Base-by-base conservation (phyloP, 2,329 filamentous ascomycete genomes). In the Aspergillus sp. region DNA sequence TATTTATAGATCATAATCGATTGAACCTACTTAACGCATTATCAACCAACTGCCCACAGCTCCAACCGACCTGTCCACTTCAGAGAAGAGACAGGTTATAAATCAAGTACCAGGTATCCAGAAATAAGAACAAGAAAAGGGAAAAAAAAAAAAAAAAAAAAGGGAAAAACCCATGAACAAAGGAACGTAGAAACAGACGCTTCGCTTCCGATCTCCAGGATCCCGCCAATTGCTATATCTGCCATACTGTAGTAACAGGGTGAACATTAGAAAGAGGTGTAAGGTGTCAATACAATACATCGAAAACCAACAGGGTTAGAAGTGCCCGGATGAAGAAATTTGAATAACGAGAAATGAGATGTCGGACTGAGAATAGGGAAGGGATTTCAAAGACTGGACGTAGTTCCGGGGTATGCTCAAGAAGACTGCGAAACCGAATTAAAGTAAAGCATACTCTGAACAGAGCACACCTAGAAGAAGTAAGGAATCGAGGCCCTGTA, bases 401-500 rank as follows among this genome's bases (percentile, higher is more conserved):
- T 15, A 6, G 17, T 37, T 37, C 17, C 33, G 17, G 17, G 17
- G n/a, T 37, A 17, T 15, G 7, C 37, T 22, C 10, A 20, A 7
- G 19, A 39, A 20, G 17, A 30, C 25, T 9, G 7, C 10, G 25
- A 30, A 39, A 20, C 19, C 37, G 37, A 39, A 39, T 39, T 20
- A 39, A 19, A 39, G 19, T 22, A 39, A 10, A 39, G 37, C 37
- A 20, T 20, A 19, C 37, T 39, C 35, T 27, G 41, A 17, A n/a
- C n/a, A 27, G 19, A 13, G 5, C 12, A 19, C 13, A 41, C 52
- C 49, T 66, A 72, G 56, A 74, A 71, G 59, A 74, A 73, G 57
- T 74, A 75, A 20, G 72, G 72, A 57, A 75, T 73, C 12, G 70
- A 67, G 37, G 71, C 71, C 43, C 72, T 75, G 48, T 1, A 47